Base-by-base conservation (phyloP, 129 eudicot genomes). In the Mikania micrantha region DNA sequence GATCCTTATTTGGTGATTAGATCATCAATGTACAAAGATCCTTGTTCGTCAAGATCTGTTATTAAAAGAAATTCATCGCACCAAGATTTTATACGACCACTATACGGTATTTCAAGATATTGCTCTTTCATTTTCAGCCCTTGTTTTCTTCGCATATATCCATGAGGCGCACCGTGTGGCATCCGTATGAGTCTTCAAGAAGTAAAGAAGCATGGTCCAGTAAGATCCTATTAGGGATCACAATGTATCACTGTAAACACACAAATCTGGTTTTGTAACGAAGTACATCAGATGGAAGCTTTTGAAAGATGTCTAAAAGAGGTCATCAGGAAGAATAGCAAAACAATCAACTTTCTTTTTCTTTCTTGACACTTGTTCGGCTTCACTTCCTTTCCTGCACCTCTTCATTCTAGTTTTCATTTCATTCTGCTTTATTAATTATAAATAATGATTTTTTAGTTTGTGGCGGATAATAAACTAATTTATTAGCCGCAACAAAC, bases 51-150 rank as follows among this genome's bases (percentile, higher is more conserved):
- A 9, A 45, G 74, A 27, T 79, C 74, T 4, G 60, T 64, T 35
- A 80, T 56, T 25, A 80, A 19, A 40, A 80, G 56, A 5, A 69
- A 36, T 24, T 80, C 84, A 10, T 80, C 74, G 36, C 80, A 80
- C 76, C 69, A 74, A 36, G 70, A 70, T 49, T 62, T 80, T 48
- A 80, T 38, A 57, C 77, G 77, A 9, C 69, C 69, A 6, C 11
- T 35, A 19, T 29, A 71, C 0, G 77, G 64, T 42, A 71, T 71
- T 3, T 53, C 36, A 5, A 78, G 28, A 7, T 57, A n/a, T 64
- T 58, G 73, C 5, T 78, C 69, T 24, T 64, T 66, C 69, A 71
- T 11, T 35, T 16, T 58, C 31, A 78, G 47, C 10, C 69, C 67
- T 3, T 57, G 56, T 35, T 60, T 16, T 56, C 77, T 71, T 78